Percentiles rank a stretch among this genome's conserved stretches.
Evolutionary conservation across 257 asterid genomes (phyloP).

Genomic region (Anisodus acutangulus): DNA sequence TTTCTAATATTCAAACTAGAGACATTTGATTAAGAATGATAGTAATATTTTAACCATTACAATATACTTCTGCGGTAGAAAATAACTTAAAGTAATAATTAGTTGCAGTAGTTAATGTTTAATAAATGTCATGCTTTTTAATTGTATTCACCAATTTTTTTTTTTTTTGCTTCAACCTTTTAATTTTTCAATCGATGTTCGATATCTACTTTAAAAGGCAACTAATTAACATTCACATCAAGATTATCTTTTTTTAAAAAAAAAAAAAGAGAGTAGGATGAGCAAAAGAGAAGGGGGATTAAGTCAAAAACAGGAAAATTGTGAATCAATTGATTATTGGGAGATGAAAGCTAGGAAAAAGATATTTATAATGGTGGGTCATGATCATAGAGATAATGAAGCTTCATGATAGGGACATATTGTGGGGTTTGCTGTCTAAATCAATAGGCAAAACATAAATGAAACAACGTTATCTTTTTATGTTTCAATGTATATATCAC

Average conservation of each 20-base stretch:
- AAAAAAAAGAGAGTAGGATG: not conserved
- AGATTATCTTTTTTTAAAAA: too few relatives aligned
- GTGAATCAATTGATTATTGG: conserved; percentile 5
- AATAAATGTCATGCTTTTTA: not conserved
- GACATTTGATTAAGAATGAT: not conserved
- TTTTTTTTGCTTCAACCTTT: rapidly evolving
- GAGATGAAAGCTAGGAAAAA: not conserved
- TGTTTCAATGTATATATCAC: not conserved
- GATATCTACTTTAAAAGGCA: too few relatives aligned
- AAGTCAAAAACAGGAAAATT: not conserved
- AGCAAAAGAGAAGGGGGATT: not conserved
- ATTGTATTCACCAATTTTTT: not conserved
- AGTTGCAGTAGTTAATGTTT: not conserved
- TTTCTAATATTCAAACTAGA: not conserved
- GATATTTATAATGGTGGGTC: conserved; percentile 19
- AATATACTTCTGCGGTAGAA: not conserved
- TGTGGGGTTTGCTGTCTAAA: conserved; percentile 8
- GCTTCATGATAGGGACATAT: not conserved
- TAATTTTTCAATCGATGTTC: not conserved
- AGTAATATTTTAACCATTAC: not conserved
- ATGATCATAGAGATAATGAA: conserved; percentile 3
- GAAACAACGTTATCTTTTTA: not conserved
- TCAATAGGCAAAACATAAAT: not conserved
- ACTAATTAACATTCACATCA: too few relatives aligned
- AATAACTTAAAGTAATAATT: not conserved